phyloP scores from a whole-genome alignment of 75 land plant species.

The Ceratopteris richardii region DNA sequence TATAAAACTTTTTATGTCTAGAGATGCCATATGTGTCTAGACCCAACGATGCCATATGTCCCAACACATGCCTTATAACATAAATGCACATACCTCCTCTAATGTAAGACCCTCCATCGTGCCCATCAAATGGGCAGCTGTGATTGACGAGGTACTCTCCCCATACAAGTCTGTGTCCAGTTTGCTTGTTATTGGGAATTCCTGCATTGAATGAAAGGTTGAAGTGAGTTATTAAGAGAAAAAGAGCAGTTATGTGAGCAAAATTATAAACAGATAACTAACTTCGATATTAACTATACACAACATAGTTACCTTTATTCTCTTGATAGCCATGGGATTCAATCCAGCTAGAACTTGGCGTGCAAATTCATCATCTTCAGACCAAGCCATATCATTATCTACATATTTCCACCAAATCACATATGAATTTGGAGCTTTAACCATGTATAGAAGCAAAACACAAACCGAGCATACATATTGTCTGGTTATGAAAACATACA shows the following conservation, averaged over 20 bases:
- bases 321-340: conserved; percentile 32
- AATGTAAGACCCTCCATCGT: conserved; percentile 28
- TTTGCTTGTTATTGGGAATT: conserved; percentile 16
- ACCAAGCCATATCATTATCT: conserved; percentile 38
- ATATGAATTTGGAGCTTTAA: no score
- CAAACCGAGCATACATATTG: no score
- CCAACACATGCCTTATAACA: no score
- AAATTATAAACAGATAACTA: not conserved
- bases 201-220: conserved; percentile 3
- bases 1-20: no score
- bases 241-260: no score
- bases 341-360: conserved; percentile 42
- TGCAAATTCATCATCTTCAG: conserved; percentile 38
- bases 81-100: conserved; percentile 16
- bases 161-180: conserved; percentile 28
- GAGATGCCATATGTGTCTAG: no score
- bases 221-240: no score
- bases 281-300: not conserved
- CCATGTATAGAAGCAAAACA: no score
- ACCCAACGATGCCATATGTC: no score
- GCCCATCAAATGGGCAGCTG: conserved; percentile 22
- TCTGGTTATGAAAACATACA: no score
- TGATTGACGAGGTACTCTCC: conserved; percentile 24
- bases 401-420: no score
- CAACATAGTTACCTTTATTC: conserved; percentile 5